phyloP scores from a whole-genome alignment of 345 rosid species.

The Ailanthus altissimus region DNA sequence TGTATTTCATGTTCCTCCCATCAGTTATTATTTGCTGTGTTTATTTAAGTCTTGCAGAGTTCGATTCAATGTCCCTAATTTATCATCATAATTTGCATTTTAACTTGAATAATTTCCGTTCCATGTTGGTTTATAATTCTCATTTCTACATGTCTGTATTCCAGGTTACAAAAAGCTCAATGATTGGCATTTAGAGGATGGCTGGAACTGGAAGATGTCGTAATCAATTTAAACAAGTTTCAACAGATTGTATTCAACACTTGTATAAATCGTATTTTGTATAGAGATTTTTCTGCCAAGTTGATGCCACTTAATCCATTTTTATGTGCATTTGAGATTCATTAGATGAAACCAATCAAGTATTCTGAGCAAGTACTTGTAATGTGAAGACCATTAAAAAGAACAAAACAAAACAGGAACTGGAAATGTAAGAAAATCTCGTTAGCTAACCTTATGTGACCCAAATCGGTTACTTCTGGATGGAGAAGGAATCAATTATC shows the following conservation, averaged over 20 bases:
- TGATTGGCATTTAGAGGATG: conserved; percentile 28
- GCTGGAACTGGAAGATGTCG: conserved; percentile 25
- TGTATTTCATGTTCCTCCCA: too few relatives aligned
- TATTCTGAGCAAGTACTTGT: background rate
- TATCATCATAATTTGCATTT: background rate
- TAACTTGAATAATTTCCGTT: background rate
- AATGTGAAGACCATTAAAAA: background rate
- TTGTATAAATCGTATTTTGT: conserved; percentile 31
- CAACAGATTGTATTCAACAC: conserved; percentile 27
- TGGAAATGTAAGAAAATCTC: background rate
- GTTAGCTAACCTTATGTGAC: too few relatives aligned
- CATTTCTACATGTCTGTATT: background rate
- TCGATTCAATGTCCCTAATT: too few relatives aligned
- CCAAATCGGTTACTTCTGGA: too few relatives aligned
- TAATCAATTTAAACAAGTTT: conserved; percentile 19
- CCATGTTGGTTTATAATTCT: background rate
- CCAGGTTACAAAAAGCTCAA: conserved; percentile 33
- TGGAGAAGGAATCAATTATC: too few relatives aligned
- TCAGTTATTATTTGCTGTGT: background rate
- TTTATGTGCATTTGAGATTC: background rate
- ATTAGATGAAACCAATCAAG: background rate
- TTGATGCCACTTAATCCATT: background rate
- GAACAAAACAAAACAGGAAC: background rate
- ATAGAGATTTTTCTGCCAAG: background rate
- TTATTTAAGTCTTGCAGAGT: too few relatives aligned